Base-by-base conservation (phyloP, 306 rosid genomes). In the Lablab purpureus region DNA sequence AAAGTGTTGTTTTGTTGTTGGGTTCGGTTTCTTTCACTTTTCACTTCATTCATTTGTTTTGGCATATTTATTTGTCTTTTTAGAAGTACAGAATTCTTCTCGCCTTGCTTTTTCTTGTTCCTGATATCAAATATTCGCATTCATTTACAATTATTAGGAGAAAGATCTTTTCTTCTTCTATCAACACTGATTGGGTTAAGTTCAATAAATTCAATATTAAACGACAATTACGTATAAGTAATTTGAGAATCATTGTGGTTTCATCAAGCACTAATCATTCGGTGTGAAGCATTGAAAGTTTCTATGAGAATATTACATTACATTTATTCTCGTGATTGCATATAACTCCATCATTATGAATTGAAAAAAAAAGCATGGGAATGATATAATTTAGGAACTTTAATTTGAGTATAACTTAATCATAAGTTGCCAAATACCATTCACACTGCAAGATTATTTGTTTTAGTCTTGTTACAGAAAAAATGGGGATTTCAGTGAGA, bases 121-220 rank as follows among this genome's bases (percentile, higher is more conserved):
- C 13, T n/a, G 64, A 77, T 74, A 56, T 66, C 85, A 76, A 58
- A 71, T 85, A 81, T 80, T 59, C 78, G 9, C 81, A 77, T 81
- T 77, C 67, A 85, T 72, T 84, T 56, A 12, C 7, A 56, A 56
- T 22, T 14, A 21, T 55, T 21, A 55, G 9, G 22, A 22, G 30
- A 32, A 55, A 22, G 14, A 55, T 10, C 22, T 18, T 22, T 21
- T 55, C 32, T 55, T 22, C 64, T 28, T 28, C 32, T 21, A 55
- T 22, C 63, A 22, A 10, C 7, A 51, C 10, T 52, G 3, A 52
- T 18, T 52, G 59, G 27, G 27, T 21, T 54, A 3, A 54, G 30
- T 14, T 21, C 60, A 21, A 54, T 54, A 54, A 54, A 54, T 54
- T 54, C 60, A 54, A 54, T 21, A 2, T 21, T 54, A 21, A 54